Base-by-base conservation (phyloP, 441 rosid species). In the Manihot esculenta region DNA sequence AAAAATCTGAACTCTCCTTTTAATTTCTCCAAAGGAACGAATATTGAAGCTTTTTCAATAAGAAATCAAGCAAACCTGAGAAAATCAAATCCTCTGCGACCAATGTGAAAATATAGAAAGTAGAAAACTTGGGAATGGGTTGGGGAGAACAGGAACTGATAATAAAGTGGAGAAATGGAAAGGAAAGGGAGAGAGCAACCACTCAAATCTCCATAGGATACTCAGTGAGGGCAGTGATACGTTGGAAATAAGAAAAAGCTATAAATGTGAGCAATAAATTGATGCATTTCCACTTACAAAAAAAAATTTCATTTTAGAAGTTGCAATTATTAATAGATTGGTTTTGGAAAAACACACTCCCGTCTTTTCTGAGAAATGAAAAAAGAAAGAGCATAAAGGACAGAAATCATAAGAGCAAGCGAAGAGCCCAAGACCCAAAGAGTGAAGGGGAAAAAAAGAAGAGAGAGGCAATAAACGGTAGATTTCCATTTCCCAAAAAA, bases 211-310 rank as follows among this genome's bases (percentile, higher is more conserved):
- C 48, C 13, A 15, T 0, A 17, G 26, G 26, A 7, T 23, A 26
- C 11, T n/a, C 67, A 38, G 53, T 18, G 59, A 56, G 10, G 57
- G 48, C 45, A 72, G 77, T 33, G 50, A 73, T 33, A 73, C 74
- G 51, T 74, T 66, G 78, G 72, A 76, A 71, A 68, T 50, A 54
- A 6, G 65, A 54, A 74, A 66, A 76, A 69, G 68, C 50, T 21
- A 71, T 70, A 72, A 81, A 74, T 73, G 81, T 72, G 76, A 72
- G 74, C 21, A 59, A 63, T 75, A 75, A 77, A 74, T 82, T 57
- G 77, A 44, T 54, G 55, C 57, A 62, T 73, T 78, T 76, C 62
- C 71, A 69, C 76, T 78, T 74, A 54, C 72, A 55, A 70, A 38
- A 68, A 68, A 53, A 58, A 18, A 47, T 55, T 33, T 35, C 55